Evolutionary conservation across 176 grass and related monocot species (phyloP), one percentile per base, ranked within the genome.

Genomic region (Dactylis glomerata): DNA sequence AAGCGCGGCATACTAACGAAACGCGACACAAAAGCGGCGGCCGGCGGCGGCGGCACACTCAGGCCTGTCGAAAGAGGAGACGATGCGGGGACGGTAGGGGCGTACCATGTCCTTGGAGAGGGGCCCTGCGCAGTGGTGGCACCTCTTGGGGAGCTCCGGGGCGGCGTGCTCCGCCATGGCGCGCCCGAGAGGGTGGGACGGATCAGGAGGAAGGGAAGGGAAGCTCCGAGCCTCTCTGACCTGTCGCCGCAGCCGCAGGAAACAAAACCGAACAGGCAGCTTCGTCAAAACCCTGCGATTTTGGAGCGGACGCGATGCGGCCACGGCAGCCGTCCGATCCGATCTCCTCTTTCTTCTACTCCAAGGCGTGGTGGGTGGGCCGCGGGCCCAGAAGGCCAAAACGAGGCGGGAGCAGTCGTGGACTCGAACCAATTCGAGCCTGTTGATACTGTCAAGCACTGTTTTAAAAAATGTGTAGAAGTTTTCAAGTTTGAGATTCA

Each of bases 91-190:
- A 52, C 19, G 13, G 54, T 2, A n/a, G n/a, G 45, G 44, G 6
- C 23, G 68, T 92, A 97, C 92, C 92, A 92, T 93, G 71, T 98
- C 89, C 86, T 92, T 95, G 55, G 92, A 98, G 74, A 98, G 92
- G 57, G 95, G 92, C 1, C 92, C 92, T 0, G 79, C 80, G 77
- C 92, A 93, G 83, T 93, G 95, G 49, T 70, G 80, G 71, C 91
- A 93, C 62, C 84, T 61, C 23, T 36, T 41, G 1, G 81, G 81
- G 38, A 88, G 19, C 85, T 87, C 90, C 58, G 81, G 50, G 36
- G 63, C 49, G 37, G 59, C 70, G 51, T 72, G 59, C 15, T 11
- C 75, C 23, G 52, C 63, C 87, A 85, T 91, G 85, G 79, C 77
- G 32, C 73, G 28, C 58, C 41, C 4, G 59, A 42, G 66, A 15